Base-by-base conservation (phyloP, 139 green algal genomes). In the Closterium sp. region DNA sequence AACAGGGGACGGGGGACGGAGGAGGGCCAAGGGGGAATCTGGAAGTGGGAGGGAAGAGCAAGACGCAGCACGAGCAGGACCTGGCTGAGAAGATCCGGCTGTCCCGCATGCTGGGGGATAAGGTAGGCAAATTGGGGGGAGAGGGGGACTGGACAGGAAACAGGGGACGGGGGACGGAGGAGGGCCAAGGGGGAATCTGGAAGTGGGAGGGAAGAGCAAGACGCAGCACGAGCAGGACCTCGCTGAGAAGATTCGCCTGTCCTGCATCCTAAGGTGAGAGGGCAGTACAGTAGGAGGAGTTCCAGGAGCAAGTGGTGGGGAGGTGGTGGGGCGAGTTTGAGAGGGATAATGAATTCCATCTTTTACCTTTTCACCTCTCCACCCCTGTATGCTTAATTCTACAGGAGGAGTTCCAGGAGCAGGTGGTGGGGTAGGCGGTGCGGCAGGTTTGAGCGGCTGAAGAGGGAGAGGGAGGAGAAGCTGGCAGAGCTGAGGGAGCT, bases 401-500 rank as follows among this genome's bases (percentile, higher is more conserved):
- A n/a, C n/a, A n/a, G n/a, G n/a, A n/a, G n/a, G n/a, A n/a, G n/a
- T n/a, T n/a, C n/a, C n/a, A n/a, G n/a, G n/a, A n/a, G n/a, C n/a
- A n/a, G n/a, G n/a, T n/a, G n/a, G n/a, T n/a, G n/a, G n/a, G n/a
- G n/a, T n/a, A n/a, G n/a, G n/a, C 97, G 98, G 70, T 73, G 96
- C 24, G 97, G 96, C 28, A 97, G 99, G 95, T 99, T 99, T 95
- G 97, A 97, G 93, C 95, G 93, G 10, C 94, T 98, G 50, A 88
- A 95, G 92, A 93, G 94, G 70, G 95, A 96, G 93, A 95, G 95
- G 9, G 95, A 96, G 89, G 88, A n/a, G n/a, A n/a, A n/a, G n/a
- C n/a, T n/a, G n/a, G n/a, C n/a, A n/a, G n/a, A n/a, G n/a, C n/a
- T n/a, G n/a, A n/a, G n/a, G n/a, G n/a, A n/a, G n/a, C n/a, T n/a